A percentile compares a stretch with the other conserved stretches of the same genome.
phyloP scores from a whole-genome alignment of 352 stramenopile genomes.

The Globisporangium spiculum region DNA sequence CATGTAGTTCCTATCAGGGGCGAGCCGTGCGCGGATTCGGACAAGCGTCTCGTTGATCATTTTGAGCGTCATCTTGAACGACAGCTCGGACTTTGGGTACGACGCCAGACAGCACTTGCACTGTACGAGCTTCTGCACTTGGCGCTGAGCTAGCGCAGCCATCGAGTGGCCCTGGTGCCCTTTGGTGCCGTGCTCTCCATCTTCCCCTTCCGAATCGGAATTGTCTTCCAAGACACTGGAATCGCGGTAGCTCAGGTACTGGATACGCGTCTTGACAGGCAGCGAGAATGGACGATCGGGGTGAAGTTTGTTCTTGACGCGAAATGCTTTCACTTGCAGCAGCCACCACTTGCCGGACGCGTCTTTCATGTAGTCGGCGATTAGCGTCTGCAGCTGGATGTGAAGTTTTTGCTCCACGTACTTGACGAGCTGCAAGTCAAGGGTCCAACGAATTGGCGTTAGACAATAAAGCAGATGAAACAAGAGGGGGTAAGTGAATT shows the following conservation, averaged over 20 bases:
- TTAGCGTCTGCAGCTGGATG: slow-evolving; percentile 59
- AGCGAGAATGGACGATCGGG: slow-evolving; percentile 40
- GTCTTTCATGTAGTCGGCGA: slow-evolving; percentile 77
- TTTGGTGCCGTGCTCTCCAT: slow-evolving; percentile 14
- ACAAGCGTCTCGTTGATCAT: slow-evolving; percentile 86
- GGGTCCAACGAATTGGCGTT: not conserved
- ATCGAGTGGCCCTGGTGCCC: slow-evolving; percentile 12
- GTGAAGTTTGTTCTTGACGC: slow-evolving; percentile 37
- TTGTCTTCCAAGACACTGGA: slow-evolving; percentile 62
- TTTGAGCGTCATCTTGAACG: slow-evolving; percentile 87
- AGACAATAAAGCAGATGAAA: not conserved
- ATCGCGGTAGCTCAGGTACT: slow-evolving; percentile 66
- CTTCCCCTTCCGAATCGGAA: slow-evolving; percentile 48
- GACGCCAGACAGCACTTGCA: slow-evolving; percentile 79
- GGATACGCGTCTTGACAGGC: slow-evolving; percentile 33
- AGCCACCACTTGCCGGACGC: slow-evolving; percentile 67
- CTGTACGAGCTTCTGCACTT: slow-evolving; percentile 68
- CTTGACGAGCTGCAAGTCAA: slow-evolving; percentile 52
- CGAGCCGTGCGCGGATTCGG: slow-evolving; percentile 52
- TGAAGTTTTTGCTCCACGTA: slow-evolving; percentile 65
- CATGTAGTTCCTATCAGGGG: slow-evolving; percentile 43
- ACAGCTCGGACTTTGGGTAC: slow-evolving; percentile 71
- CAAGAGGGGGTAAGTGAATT: not conserved
- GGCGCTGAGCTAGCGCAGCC: slow-evolving; percentile 39
- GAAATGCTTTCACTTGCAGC: slow-evolving; percentile 78